These are phyloP conservation scores for Ustilago esculenta DNA, from an alignment of 1,284 basidiomycete species.

Conservation along the genomic window DNA sequence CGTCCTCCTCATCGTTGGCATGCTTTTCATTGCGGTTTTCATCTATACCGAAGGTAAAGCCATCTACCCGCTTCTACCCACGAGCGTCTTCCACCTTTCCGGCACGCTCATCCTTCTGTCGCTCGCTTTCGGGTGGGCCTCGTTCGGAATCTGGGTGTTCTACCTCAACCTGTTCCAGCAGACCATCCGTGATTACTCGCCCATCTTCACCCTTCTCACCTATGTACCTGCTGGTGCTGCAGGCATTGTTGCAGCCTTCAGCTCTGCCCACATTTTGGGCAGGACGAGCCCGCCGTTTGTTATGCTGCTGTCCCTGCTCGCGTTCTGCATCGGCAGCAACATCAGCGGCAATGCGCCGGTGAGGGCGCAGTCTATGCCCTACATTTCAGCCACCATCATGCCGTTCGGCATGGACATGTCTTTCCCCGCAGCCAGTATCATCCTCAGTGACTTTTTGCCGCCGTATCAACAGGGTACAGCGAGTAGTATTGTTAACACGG, in stretches of 20 bases:
- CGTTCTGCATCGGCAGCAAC: conserved; percentile 48
- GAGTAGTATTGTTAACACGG: conserved; percentile 55
- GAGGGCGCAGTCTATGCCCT: conserved; percentile 20
- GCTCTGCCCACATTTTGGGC: conserved; percentile 32
- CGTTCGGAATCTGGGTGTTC: conserved; percentile 53
- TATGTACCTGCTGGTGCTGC: conserved; percentile 30
- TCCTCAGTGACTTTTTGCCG: conserved; percentile 44
- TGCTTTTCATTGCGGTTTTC: conserved; percentile 42
- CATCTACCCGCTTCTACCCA: conserved; percentile 46
- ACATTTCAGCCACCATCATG: conserved; percentile 32
- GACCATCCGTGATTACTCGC: conserved; percentile 19
- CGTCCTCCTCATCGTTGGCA: conserved; percentile 51
- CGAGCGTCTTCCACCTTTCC: conserved; percentile 32
- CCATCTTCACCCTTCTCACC: conserved; percentile 27
- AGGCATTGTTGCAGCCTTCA: conserved; percentile 46
- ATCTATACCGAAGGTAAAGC: conserved; percentile 30
- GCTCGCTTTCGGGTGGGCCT: conserved; percentile 46
- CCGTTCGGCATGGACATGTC: conserved; percentile 56
- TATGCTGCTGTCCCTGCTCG: conserved; percentile 44
- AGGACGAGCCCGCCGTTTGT: conserved; percentile 31
- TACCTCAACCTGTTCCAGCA: conserved; percentile 30
- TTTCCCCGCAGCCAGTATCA: conserved; percentile 51
- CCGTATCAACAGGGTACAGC: conserved; percentile 49
- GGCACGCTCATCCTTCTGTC: conserved; percentile 33
- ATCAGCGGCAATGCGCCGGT: conserved; percentile 38